Evolutionary conservation across 2,329 filamentous ascomycete genomes (phyloP).

Genomic region (Colletotrichum cuscutae): DNA sequence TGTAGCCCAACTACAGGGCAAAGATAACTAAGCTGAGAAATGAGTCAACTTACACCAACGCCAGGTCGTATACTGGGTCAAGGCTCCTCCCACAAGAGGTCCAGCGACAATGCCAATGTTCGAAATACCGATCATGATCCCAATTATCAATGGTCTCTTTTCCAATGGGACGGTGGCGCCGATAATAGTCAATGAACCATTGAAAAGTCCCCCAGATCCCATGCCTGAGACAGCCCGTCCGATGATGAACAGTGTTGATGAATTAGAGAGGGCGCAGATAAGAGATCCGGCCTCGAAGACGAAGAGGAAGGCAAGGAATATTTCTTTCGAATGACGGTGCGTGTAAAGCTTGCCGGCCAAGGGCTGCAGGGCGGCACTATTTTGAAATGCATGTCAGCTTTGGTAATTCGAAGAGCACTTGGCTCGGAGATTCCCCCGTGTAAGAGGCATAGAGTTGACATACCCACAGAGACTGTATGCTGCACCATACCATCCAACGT

Average conservation of each 20-base stretch:
- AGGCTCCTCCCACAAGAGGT: conserved; percentile 56
- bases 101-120: conserved; percentile 59
- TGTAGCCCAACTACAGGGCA: no score
- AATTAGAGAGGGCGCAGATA: conserved; percentile 57
- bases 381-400: not conserved
- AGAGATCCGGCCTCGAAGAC: conserved; percentile 54
- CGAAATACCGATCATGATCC: conserved; percentile 36
- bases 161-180: conserved; percentile 42
- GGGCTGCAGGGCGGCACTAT: conserved; percentile 60
- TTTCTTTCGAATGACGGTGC: conserved; percentile 46
- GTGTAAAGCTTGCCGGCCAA: conserved; percentile 63
- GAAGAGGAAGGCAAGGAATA: conserved; percentile 43
- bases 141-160: conserved; percentile 37
- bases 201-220: conserved; percentile 56
- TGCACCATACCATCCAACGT: conserved; percentile 67
- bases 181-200: conserved; percentile 47
- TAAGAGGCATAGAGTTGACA: not conserved
- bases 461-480: conserved; percentile 59
- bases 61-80: conserved; percentile 51
- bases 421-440: not conserved
- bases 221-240: conserved; percentile 60
- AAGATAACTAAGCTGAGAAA: no score
- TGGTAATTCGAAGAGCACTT: not conserved
- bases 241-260: conserved; percentile 58
- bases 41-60: conserved; percentile 50